phyloP scores from a whole-genome alignment of 2,329 filamentous ascomycete genomes.

The Scedosporium minutisporum region DNA sequence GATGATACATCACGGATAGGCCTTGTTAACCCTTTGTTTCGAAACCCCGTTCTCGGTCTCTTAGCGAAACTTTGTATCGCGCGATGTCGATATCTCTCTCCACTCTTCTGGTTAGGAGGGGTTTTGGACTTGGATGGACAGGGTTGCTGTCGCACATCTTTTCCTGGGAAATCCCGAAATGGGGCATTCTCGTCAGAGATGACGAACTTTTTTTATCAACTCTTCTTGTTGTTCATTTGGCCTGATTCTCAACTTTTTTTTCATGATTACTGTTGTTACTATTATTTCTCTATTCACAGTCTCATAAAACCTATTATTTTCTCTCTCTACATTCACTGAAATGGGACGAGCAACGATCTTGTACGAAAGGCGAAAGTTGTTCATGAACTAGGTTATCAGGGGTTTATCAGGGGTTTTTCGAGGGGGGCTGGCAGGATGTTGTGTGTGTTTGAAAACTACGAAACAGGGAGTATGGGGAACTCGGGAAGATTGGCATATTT shows the following conservation, averaged over 20 bases:
- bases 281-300: background rate
- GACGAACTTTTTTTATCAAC: background rate
- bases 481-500: background rate
- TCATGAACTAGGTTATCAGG: background rate
- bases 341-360: background rate
- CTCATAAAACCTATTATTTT: background rate
- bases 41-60: background rate
- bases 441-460: background rate
- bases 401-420: background rate
- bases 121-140: background rate
- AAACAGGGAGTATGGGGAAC: background rate
- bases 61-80: background rate
- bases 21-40: background rate
- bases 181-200: background rate
- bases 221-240: background rate
- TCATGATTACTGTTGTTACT: background rate
- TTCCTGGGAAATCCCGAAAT: background rate
- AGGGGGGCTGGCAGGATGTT: no score
- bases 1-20: background rate
- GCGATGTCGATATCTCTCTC: background rate
- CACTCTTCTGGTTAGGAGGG: background rate
- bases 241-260: background rate
- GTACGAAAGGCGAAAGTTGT: background rate
- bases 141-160: background rate
- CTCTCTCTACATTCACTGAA: background rate